A percentile compares a stretch with the other conserved stretches of the same genome.
Conservation (phyloP, 2,329 filamentous ascomycete species). For the Ploettnerulaceae sp. region DNA sequence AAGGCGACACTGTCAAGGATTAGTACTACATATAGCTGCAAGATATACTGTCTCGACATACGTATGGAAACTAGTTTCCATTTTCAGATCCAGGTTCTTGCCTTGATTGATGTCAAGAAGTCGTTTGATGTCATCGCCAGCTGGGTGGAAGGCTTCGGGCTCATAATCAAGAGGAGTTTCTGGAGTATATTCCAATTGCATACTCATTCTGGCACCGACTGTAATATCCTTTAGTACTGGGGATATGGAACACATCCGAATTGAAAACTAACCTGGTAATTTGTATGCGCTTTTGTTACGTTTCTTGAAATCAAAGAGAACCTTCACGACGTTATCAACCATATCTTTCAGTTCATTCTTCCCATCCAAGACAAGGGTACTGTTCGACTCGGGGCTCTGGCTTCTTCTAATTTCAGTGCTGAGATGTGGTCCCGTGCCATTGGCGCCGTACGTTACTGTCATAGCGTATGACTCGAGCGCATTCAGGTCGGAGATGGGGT, state of each 20-base stretch:
- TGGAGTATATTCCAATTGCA: conserved; percentile 1
- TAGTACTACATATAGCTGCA: neutral
- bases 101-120: neutral
- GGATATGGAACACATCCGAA: too few relatives aligned
- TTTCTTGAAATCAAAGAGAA: too few relatives aligned
- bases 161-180: conserved; percentile 1
- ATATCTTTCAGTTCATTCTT: conserved; percentile 1
- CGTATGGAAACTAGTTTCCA: conserved; percentile 2
- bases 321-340: neutral
- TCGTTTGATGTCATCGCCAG: neutral
- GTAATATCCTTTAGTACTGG: too few relatives aligned
- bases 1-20: neutral
- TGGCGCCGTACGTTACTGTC: neutral
- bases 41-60: neutral
- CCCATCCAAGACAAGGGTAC: neutral
- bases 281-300: too few relatives aligned
- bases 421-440: neutral
- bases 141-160: neutral
- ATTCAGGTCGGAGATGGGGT: neutral
- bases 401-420: conserved; percentile 2
- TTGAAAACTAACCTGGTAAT: neutral
- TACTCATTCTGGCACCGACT: neutral
- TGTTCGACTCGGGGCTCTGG: neutral
- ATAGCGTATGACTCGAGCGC: neutral
- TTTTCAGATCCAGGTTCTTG: neutral